Evolutionary conservation across 1,139 yeast species (phyloP).

Genomic region (Pichia sp.): DNA sequence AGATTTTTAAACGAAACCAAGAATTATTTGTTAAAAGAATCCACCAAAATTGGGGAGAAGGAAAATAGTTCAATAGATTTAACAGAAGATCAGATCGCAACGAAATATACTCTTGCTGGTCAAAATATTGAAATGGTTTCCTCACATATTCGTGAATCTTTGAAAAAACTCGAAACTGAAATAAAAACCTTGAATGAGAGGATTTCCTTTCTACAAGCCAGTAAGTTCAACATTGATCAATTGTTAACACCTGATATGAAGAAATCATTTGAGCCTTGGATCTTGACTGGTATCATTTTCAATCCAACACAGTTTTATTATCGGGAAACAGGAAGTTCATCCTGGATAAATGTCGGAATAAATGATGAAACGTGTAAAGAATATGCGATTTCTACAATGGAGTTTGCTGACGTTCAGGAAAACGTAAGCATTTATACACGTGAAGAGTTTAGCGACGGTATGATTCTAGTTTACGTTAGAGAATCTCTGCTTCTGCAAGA

Average conservation of each 20-base stretch:
- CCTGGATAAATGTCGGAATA: conserved; percentile 25
- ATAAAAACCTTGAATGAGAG: conserved; percentile 5
- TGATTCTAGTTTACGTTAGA: conserved; percentile 30
- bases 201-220: conserved; percentile 1
- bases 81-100: too few relatives aligned
- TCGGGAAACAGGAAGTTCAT: conserved; percentile 14
- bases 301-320: conserved; percentile 28
- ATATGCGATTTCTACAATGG: conserved; percentile 18
- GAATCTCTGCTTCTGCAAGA: conserved; percentile 21
- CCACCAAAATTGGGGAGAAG: conserved; percentile 17
- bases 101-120: conserved; percentile 15
- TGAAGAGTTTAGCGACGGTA: conserved; percentile 24
- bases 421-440: conserved; percentile 21
- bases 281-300: conserved; percentile 29
- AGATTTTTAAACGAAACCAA: conserved; percentile 5
- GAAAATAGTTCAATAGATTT: neutral
- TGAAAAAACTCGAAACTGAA: conserved; percentile 15
- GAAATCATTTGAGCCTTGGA: conserved; percentile 29
- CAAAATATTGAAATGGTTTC: conserved; percentile 8
- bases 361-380: conserved; percentile 24
- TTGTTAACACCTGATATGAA: conserved; percentile 20
- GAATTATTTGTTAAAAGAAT: neutral
- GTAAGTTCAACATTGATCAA: conserved; percentile 23
- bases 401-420: conserved; percentile 24
- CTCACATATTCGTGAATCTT: conserved; percentile 15